Evolutionary conservation across 2,329 filamentous ascomycete species (phyloP), one percentile per base, ranked within the genome.

Genomic region (Diaporthe destruens): DNA sequence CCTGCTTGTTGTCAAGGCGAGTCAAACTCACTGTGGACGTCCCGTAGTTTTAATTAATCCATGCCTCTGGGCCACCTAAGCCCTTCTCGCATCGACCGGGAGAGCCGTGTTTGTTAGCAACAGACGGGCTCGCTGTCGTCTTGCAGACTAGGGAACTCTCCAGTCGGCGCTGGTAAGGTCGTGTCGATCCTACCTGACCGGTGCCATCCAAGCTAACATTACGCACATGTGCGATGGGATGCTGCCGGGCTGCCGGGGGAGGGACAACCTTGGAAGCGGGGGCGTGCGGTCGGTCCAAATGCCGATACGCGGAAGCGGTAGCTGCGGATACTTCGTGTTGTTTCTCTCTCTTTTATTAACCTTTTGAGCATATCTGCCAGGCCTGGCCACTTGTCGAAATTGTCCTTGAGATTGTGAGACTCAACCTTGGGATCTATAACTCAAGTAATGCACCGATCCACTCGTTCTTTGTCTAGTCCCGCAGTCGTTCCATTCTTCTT

Each of bases 191-290:
- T 65, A 65, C 29, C 29, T 20, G n/a, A 36, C 6, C 59, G 29
- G n/a, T 34, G 29, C 59, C 59, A 61, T 61, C 44, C 29, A 32
- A 65, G 59, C 59, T 65, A 65, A 65, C 51, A 65, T 36, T 36
- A 20, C 25, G 57, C 42, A 63, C 57, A 49, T 49, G 42, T 65
- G 61, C 61, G 44, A 65, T 65, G 61, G 44, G 44, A 65, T 47
- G 20, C 29, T 51, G 44, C 44, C 44, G 44, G 44, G 42, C 42
- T n/a, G n/a, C n/a, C n/a, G n/a, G n/a, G n/a, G n/a, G n/a, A 47
- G 42, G 61, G n/a, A 36, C 59, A 44, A 51, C 42, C 59, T n/a
- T n/a, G n/a, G n/a, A n/a, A n/a, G n/a, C n/a, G n/a, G 59, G 59
- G 59, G 59, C 29, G 42, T 47, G 25, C 25, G n/a, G 20, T 34